Base-by-base conservation (phyloP, 2,329 filamentous ascomycete species). In the Helicocarpus griseus region DNA sequence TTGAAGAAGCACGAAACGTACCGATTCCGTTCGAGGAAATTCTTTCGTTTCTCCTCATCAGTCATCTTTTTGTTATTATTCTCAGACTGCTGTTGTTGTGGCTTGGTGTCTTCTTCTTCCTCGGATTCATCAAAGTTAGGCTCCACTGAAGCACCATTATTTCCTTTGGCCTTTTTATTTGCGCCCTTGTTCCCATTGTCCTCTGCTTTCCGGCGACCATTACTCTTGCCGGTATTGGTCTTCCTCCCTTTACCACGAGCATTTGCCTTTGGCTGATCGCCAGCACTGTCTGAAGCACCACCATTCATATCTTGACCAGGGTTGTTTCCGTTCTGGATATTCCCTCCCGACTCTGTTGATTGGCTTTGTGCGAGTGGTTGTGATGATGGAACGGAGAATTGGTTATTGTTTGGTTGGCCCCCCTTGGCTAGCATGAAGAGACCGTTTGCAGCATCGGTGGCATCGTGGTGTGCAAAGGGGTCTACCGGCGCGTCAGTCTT, bases 1-100 rank as follows among this genome's bases (percentile, higher is more conserved):
- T 69, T 59, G 19, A 53, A 41, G 21, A 53, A 21, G 48, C 41
- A 2, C 19, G 22, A 26, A 22, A 48, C 81, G 62, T 81, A 95
- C 91, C 91, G 83, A 69, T 98, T 98, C 26, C 93, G 80, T 65
- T 98, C 93, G 2, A 98, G 76, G 69, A 98, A 98, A 67, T 97
- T 98, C 73, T 94, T 95, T 39, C 93, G 81, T 76, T 98, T 98
- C 74, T 98, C 93, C 64, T 97, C 93, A 52, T 97, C 93, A 0
- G 90, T 96, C 89, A 96, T 95, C 75, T 95, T 96, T 61, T 85
- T 81, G 38, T 76, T 73, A 38, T 72, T 69, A 38, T 72, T 69
- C 26, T 68, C 68, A 3, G 74, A 69, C 45, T 80, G 74, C 48
- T 60, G 64, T 28, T 76, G 77, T 5, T 80, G 76, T 47, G 80